Evolutionary conservation across 2,329 filamentous ascomycete species (phyloP).

Genomic region (Rutstroemia sp.): DNA sequence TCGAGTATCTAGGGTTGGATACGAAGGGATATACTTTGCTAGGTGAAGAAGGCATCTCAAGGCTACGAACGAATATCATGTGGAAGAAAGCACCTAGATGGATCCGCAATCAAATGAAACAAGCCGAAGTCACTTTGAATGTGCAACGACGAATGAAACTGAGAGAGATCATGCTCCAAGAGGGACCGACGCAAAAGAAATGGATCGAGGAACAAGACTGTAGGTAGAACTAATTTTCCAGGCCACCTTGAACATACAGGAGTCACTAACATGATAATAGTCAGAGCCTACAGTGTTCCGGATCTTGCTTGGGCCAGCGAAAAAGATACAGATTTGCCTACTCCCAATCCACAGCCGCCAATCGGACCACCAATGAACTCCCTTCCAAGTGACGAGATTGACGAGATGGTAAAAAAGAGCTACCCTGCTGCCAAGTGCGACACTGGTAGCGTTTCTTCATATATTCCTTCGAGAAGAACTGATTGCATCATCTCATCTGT

Average conservation of each 20-base stretch:
- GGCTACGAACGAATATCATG: neutral
- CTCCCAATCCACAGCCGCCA: neutral
- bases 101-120: neutral
- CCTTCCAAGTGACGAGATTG: neutral
- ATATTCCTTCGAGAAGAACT: neutral
- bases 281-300: neutral
- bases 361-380: neutral
- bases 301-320: neutral
- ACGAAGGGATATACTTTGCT: neutral
- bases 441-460: neutral
- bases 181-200: neutral
- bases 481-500: neutral
- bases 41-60: neutral
- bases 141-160: neutral
- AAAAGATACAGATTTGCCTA: neutral
- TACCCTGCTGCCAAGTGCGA: neutral
- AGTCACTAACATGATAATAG: neutral
- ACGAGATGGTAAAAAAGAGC: neutral
- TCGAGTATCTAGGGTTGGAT: neutral
- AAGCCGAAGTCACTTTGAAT: neutral
- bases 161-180: neutral
- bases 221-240: neutral
- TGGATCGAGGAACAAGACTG: slow-evolving; percentile 3
- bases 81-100: neutral
- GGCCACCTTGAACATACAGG: neutral